Base-by-base conservation (phyloP, 768 basidiomycete genomes). In the Tricholoma furcatifolium region DNA sequence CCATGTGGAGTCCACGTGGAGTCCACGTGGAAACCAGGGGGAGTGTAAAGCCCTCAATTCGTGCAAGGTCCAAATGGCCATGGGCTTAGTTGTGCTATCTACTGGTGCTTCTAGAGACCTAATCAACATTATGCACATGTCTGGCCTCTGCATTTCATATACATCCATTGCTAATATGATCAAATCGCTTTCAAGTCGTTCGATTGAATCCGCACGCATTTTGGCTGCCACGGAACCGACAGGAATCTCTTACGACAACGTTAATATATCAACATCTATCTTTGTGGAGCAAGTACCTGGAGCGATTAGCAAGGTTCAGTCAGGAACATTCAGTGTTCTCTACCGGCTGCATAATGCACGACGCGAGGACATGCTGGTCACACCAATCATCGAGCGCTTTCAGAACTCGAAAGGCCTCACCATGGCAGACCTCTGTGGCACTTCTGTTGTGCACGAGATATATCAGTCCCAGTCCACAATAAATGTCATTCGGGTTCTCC, bases 261-360 rank as follows among this genome's bases (percentile, higher is more conserved):
- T 49, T 1, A 49, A 49, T 39, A 11, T 49, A 3, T 30, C 20
- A 0, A 63, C 60, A 0, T 70, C 70, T 1, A 71, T 65, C 12
- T 62, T 58, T 40, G 58, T 70, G n/a, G 68, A 73, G 47, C 67
- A 73, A 47, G 45, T 49, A 1, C 48, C 58, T 2, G 48, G 51
- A 17, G 57, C 59, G 3, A 60, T 62, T 11, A 58, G 53, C 24
- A 74, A 72, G 53, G 72, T 72, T 2, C 68, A 70, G 34, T 71
- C 70, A 2, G 72, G 72, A 1, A 73, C 70, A 0, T 67, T 70
- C 43, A 24, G 60, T 3, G 12, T 50, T 4, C 18, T 50, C 1
- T 50, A 32, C 17, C 2, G 35, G 17, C 39, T 50, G 0, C 14
- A 21, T 11, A 42, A 50, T 34, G 48, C 48, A 8, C 18, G 11